Evolutionary conservation across 2,329 filamentous ascomycete genomes (phyloP), one percentile per base, ranked within the genome.

Genomic region (Colletotrichum musicola): DNA sequence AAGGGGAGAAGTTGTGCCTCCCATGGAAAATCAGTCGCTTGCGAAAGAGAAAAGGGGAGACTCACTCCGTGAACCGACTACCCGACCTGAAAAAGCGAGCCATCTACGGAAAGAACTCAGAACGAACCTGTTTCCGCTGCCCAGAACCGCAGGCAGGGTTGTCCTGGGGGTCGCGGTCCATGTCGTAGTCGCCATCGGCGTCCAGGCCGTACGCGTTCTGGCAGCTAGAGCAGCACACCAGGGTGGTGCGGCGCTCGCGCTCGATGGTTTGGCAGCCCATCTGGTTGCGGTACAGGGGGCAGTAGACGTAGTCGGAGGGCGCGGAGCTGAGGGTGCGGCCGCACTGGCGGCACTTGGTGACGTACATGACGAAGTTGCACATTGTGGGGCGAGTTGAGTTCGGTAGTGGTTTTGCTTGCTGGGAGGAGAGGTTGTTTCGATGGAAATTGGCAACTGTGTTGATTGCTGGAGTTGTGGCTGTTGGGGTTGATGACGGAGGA

Each of bases 171-270:
- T 86, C 75, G 12, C 4, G n/a, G 73, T 89, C 86, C 27, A 84
- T 85, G 50, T 89, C 82, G 54, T 89, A 87, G 72, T 89, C 84
- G 69, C 89, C 83, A 13, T 89, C 81, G 13, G 86, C 85, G 55
- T 80, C 79, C 7, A 84, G 77, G 71, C 89, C 86, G 14, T 69
- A 69, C 18, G 67, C 14, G 18, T 35, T 40, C 40, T 69, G 67
- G 57, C 67, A 69, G 6, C 6, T 16, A 12, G 67, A 58, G 20
- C 67, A 69, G 42, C 44, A 63, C 14, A 42, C n/a, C 12, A 69
- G 57, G n/a, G 44, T 59, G 4, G 67, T 69, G 16, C 40, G 51
- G 27, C 63, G 47, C 27, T 50, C 63, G 6, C 67, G 67, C 54
- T 66, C 63, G 1, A 69, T 54, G 1, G 40, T 20, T 18, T 57